These are phyloP conservation scores for Paxillus involutus DNA, from an alignment of 768 basidiomycete genomes.

Conservation along the genomic window DNA sequence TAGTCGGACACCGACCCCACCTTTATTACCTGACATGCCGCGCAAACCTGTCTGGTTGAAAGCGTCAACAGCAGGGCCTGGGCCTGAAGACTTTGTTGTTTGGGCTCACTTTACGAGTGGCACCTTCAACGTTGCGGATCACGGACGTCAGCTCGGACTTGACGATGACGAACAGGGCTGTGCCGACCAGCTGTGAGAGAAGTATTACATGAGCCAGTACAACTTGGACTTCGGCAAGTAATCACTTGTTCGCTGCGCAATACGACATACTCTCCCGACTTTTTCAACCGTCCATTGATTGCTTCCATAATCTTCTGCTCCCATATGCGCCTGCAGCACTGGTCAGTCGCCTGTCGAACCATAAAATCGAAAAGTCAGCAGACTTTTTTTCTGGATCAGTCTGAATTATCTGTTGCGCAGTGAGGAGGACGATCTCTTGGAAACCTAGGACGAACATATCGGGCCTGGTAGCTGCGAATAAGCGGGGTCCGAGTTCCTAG, in stretches of 20 bases:
- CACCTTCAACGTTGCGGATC: constrained; percentile 90
- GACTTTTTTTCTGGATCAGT: constrained; percentile 92
- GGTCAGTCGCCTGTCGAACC: neutral
- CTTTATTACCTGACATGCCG: constrained; percentile 98
- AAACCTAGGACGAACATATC: constrained; percentile 91
- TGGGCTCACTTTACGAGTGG: constrained; percentile 78
- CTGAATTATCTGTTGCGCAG: constrained; percentile 96
- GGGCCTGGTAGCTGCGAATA: constrained; percentile 47
- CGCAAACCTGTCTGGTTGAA: constrained; percentile 70
- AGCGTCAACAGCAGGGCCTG: neutral
- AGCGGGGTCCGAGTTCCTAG: constrained; percentile 23
- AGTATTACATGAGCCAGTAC: neutral
- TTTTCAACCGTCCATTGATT: constrained; percentile 67
- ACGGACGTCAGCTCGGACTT: constrained; percentile 72
- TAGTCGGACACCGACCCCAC: constrained; percentile 90
- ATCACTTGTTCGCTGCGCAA: constrained; percentile 89
- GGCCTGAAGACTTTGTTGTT: neutral
- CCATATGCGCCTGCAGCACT: constrained; percentile 72
- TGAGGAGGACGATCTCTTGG: constrained; percentile 96
- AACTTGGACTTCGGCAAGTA: neutral
- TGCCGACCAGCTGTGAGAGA: constrained; percentile 79
- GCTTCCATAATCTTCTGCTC: constrained; percentile 80
- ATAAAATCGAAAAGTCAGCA: constrained; percentile 9
- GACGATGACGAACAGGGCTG: constrained; percentile 84
- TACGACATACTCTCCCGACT: constrained; percentile 75